Evolutionary conservation across 192 early-diverging fungal species (phyloP).

Genomic region (Polychytrium aggregatum): DNA sequence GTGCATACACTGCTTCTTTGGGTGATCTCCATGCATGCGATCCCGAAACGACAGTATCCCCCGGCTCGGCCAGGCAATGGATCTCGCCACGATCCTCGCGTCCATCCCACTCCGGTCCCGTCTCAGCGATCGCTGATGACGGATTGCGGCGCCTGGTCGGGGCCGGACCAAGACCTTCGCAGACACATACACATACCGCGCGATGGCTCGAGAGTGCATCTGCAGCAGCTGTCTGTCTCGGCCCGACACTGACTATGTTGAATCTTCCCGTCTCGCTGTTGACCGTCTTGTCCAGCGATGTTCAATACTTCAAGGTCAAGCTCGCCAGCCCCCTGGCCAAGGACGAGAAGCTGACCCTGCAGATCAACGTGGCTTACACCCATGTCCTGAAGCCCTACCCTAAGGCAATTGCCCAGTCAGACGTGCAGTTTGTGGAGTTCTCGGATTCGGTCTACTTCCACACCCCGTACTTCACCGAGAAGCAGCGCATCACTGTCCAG

Average conservation of each 20-base stretch:
- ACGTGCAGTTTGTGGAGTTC: constrained; percentile 56
- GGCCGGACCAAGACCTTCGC: too few species aligned
- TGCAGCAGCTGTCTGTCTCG: neutral
- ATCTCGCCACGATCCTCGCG: too few species aligned
- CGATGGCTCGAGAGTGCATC: too few species aligned
- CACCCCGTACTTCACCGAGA: constrained; percentile 54
- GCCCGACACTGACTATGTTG: neutral
- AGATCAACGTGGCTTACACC: constrained; percentile 18
- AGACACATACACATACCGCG: too few species aligned
- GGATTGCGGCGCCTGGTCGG: neutral
- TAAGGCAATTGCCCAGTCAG: constrained; percentile 41
- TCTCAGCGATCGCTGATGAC: neutral
- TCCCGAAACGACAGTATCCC: too few species aligned
- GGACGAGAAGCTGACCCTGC: constrained; percentile 13
- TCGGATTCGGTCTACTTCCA: constrained; percentile 45
- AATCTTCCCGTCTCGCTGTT: too few species aligned
- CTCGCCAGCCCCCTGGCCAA: constrained; percentile 9
- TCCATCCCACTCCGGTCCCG: neutral
- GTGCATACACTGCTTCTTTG: neutral
- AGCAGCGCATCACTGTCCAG: constrained; percentile 72
- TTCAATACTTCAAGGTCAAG: constrained; percentile 9
- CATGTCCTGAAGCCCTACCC: constrained; percentile 25
- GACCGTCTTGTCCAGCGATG: constrained; percentile 3
- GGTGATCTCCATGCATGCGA: neutral
- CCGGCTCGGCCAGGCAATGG: too few species aligned